Base-by-base conservation (phyloP, 495 filamentous ascomycete species). In the Pyronema omphalodes region DNA sequence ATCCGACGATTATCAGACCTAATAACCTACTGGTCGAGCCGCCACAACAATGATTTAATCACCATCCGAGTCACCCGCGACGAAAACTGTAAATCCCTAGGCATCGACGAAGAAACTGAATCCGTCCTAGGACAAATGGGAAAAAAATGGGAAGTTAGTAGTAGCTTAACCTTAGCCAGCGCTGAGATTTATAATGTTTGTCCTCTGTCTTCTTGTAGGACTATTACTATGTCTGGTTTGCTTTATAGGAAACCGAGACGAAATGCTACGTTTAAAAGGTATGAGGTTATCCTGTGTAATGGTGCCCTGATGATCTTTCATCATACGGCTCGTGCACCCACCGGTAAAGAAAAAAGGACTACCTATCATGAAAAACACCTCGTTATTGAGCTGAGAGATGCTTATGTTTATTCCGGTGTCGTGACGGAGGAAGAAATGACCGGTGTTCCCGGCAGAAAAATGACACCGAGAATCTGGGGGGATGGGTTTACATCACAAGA, bases 321-420 rank as follows among this genome's bases (percentile, higher is more conserved):
- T 46, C 59, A 64, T 50, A 74, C 75, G 1, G 65, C 81, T 17
- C 74, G 82, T 19, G 69, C 66, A n/a, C 57, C 66, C 5, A 76
- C 73, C 6, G 82, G 82, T 14, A 69, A 71, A 39, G 71, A 76
- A 56, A 63, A 83, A 0, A 70, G 73, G 18, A 75, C 81, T 56
- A 76, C 80, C 44, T 80, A 84, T 57, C 75, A 83, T 44, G 76
- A 78, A 57, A 72, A 74, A 7, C 71, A 81, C 52, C 64, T 73
- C 8, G 69, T 71, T 1, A 70, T 85, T 45, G 74, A 81, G 48
- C 73, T 86, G 2, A 71, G 70, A 19, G 77, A 83, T 53, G 85
- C 80, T 66, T 86, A 85, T 61, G 73, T 86, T 52, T 86, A 86
- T 65, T 79, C 75, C 9, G 82, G 82, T 0, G 67, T 84, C 0